These are phyloP conservation scores for Panaeolus cyanescens DNA, from an alignment of 768 basidiomycete species.

Conservation along the genomic window DNA sequence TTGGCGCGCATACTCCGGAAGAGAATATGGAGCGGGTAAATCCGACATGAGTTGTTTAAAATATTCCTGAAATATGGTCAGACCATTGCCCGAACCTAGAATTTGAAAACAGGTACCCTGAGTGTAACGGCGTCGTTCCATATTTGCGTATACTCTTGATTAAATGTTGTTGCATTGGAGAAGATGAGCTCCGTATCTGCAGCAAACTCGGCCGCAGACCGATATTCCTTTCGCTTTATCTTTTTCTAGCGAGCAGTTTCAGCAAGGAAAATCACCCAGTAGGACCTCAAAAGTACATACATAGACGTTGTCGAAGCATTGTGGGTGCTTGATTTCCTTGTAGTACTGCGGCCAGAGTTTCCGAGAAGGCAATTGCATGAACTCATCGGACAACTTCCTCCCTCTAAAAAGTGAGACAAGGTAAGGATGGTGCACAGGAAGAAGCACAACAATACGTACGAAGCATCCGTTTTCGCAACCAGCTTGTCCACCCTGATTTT, in stretches of 20 bases:
- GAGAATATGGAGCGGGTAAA: conserved; percentile 64
- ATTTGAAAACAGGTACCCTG: conserved; percentile 45
- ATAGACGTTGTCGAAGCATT: conserved; percentile 75
- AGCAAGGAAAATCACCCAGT: conserved; percentile 9
- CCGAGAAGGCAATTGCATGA: conserved; percentile 83
- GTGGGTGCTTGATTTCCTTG: conserved; percentile 75
- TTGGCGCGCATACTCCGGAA: conserved; percentile 62
- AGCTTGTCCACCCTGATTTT: conserved; percentile 74
- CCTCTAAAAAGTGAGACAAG: conserved; percentile 45
- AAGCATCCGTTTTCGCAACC: conserved; percentile 68
- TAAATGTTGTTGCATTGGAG: conserved; percentile 86
- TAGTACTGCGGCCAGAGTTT: conserved; percentile 83
- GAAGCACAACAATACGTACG: conserved; percentile 43
- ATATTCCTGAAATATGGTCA: conserved; percentile 50
- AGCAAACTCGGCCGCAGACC: conserved; percentile 66
- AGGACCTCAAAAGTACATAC: conserved; percentile 43
- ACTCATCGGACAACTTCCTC: conserved; percentile 66
- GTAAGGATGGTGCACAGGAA: not conserved
- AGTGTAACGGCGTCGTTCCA: conserved; percentile 78
- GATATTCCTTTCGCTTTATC: conserved; percentile 80
- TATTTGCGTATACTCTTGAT: conserved; percentile 80
- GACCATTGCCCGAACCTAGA: conserved; percentile 7
- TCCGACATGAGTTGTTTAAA: conserved; percentile 80
- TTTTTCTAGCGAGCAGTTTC: conserved; percentile 57
- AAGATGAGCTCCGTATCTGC: conserved; percentile 90